A percentile compares a stretch with the other conserved stretches of the same genome.
Conservation (phyloP, 192 early-diverging fungal species). For the Coemansia erecta region DNA sequence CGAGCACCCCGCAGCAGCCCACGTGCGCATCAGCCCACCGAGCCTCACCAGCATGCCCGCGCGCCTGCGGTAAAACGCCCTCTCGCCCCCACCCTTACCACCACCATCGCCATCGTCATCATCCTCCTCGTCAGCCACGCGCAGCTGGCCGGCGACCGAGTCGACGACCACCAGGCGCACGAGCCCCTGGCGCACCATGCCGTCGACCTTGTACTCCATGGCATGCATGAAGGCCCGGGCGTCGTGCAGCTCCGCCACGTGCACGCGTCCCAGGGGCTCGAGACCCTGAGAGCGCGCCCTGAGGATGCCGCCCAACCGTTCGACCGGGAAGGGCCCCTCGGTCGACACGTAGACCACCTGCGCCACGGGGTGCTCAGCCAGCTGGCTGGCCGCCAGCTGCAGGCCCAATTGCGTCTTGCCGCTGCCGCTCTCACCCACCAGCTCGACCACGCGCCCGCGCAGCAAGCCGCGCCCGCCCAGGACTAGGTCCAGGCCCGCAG, state of each 20-base stretch:
- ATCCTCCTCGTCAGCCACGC: conserved; percentile 16
- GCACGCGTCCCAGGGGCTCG: conserved; percentile 49
- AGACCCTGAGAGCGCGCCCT: background rate
- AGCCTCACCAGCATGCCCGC: conserved; percentile 59
- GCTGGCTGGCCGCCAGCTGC: conserved; percentile 72
- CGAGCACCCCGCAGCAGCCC: conserved; percentile 61
- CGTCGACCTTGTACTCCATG: conserved; percentile 71
- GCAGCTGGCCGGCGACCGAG: conserved; percentile 76
- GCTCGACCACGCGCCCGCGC: conserved; percentile 62
- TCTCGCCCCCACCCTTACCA: no score
- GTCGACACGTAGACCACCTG: conserved; percentile 69
- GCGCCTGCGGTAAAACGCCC: conserved; percentile 46
- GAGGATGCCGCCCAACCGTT: conserved; percentile 58
- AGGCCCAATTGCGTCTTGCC: conserved; percentile 89
- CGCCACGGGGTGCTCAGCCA: conserved; percentile 65
- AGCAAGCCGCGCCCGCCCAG: conserved; percentile 64
- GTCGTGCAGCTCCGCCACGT: conserved; percentile 67
- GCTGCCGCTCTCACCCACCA: conserved; percentile 73
- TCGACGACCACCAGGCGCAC: conserved; percentile 82
- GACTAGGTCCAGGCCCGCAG: conserved; percentile 53
- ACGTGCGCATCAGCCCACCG: conserved; percentile 59
- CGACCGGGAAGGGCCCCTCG: conserved; percentile 68
- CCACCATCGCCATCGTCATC: no score
- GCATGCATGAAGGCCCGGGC: conserved; percentile 71
- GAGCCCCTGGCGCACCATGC: conserved; percentile 52